Evolutionary conservation across 345 rosid genomes (phyloP), one percentile per base, ranked within the genome.

Genomic region (Hibiscus trionum): DNA sequence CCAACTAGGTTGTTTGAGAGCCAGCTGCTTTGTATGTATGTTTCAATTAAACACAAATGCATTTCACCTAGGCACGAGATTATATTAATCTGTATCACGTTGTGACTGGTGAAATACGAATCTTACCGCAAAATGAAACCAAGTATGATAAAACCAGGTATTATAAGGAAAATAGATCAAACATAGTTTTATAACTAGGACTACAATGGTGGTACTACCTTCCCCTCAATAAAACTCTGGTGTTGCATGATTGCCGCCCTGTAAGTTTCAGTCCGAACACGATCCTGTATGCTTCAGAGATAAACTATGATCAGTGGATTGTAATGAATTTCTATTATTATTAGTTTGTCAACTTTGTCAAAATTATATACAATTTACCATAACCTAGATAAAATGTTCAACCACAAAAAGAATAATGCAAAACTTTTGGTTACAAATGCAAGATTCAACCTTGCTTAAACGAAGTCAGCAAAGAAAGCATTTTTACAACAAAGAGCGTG

Each of bases 261-360:
- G 66, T 94, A 94, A 59, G 97, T 85, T n/a, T 91, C 91, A 0
- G 97, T 94, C 57, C 98, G 86, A 16, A 80, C 86, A 31, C 88
- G 90, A 79, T 94, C 97, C 97, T 94, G 79, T 59, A 81, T 61
- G 77, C 55, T 65, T 44, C 42, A 74, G 78, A 65, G n/a, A 75
- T 74, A 61, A 73, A 19, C 17, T 75, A 31, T 80, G 73, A 70
- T 66, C 17, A 47, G 67, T 1, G 7, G 47, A 68, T 27, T 26
- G 14, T 29, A 42, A 66, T 12, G 17, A 37, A 11, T 42, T 39
- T 64, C 14, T 61, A 4, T 42, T 21, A 15, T 39, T 10, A 5
- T 42, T 19, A 49, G 46, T 42, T 42, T 42, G 11, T 1, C 46
- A 42, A 44, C 47, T 44, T 44, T 44, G 47, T 44, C 14, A 2